phyloP scores from a whole-genome alignment of 106 monocot genomes.

The Acorus gramineus region DNA sequence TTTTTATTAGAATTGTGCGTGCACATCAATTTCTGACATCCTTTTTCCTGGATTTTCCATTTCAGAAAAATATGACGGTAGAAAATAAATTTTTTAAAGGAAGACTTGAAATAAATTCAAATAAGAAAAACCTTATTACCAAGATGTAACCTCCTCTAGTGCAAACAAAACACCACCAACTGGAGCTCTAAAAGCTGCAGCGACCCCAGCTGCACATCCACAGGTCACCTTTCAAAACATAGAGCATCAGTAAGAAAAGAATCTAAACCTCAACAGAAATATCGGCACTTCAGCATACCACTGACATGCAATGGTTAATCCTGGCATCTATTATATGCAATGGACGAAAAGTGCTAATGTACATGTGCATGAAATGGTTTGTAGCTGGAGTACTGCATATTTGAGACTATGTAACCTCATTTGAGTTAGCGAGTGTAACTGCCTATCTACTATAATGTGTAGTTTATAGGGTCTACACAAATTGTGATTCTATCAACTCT shows the following conservation, averaged over 20 bases:
- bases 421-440: too few species aligned
- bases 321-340: too few species aligned
- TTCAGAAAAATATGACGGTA: slow-evolving; percentile 1
- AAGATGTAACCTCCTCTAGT: slow-evolving; percentile 96
- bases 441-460: too few species aligned
- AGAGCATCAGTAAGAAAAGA: slow-evolving; percentile 2
- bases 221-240: slow-evolving; percentile 80
- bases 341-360: too few species aligned
- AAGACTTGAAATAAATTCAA: neutral
- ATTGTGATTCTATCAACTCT: too few species aligned
- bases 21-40: neutral
- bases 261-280: neutral
- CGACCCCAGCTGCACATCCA: slow-evolving; percentile 98
- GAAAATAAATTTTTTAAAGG: neutral
- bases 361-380: too few species aligned
- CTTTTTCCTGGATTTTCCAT: neutral
- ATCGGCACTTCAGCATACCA: too few species aligned
- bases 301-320: too few species aligned
- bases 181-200: slow-evolving; percentile 98
- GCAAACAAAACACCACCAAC: slow-evolving; percentile 98
- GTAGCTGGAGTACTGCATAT: too few species aligned
- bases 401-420: too few species aligned
- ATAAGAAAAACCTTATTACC: slow-evolving; percentile 34
- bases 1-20: neutral
- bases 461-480: too few species aligned